Base-by-base conservation (phyloP, 2,329 filamentous ascomycete species). In the Alternaria burnsii region DNA sequence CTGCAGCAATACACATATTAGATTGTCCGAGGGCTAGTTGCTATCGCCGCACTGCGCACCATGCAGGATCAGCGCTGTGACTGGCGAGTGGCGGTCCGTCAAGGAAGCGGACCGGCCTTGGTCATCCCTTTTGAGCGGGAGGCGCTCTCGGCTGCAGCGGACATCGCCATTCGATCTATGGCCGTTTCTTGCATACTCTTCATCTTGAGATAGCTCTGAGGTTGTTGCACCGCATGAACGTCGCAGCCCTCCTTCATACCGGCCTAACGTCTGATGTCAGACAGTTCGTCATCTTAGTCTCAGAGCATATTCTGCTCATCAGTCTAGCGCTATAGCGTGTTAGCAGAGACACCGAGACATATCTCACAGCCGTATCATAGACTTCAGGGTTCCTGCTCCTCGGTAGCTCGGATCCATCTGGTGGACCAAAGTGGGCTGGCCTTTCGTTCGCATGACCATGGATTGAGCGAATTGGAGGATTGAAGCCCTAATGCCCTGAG, bases 371-470 rank as follows among this genome's bases (percentile, higher is more conserved):
- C 70, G 63, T 74, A 73, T 74, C 71, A 75, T 63, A 67, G 59
- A 63, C 57, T 61, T 58, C 63, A 70, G 55, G 59, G 58, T 60
- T 59, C 59, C 48, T 47, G 58, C 44, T 54, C 52, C 41, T 56
- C 54, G 43, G 58, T 48, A 56, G 55, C 55, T 41, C 51, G 44
- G 58, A 11, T 67, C 58, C 58, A 58, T 59, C 53, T 55, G 41
- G 41, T 58, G 47, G 54, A 43, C 58, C 55, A 58, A n/a, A 55
- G 64, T 63, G 66, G 65, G 65, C 63, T 61, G 62, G 38, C 38
- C 58, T 61, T 71, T 62, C 57, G 75, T 76, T 78, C 75, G 76
- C 76, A 78, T 76, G 72, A 76, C 65, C 69, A 55, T 32, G 8
- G n/a, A 34, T 34, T 57, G 59, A 65, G 65, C 75, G 71, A 78